A percentile compares a stretch with the other conserved stretches of the same genome.
These are phyloP conservation scores for Crotalaria pallida DNA, from an alignment of 306 rosid species.

Conservation along the genomic window DNA sequence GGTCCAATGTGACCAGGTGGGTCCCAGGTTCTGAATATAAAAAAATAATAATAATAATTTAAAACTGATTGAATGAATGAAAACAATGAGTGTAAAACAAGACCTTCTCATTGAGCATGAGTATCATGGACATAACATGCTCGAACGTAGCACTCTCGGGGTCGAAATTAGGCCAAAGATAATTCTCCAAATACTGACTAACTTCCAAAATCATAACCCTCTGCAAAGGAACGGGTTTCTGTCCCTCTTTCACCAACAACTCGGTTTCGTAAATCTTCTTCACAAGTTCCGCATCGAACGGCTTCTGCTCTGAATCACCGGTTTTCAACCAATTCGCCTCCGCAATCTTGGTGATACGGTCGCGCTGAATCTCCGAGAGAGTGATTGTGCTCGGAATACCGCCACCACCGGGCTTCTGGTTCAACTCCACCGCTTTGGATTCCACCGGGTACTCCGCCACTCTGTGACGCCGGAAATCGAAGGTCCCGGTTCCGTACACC, in stretches of 20 bases:
- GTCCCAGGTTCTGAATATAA: too few species aligned
- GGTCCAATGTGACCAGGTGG: too few species aligned
- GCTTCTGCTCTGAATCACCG: slow-evolving; percentile 38
- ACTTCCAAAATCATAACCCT: slow-evolving; percentile 95
- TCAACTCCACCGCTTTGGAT: slow-evolving; percentile 39
- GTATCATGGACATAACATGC: slow-evolving; percentile 89
- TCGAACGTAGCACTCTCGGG: slow-evolving; percentile 63
- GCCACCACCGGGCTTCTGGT: slow-evolving; percentile 39
- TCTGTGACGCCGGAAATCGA: slow-evolving; percentile 86
- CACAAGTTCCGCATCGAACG: slow-evolving; percentile 62
- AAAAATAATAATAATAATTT: too few species aligned
- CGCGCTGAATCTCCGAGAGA: slow-evolving; percentile 80
- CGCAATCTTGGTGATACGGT: slow-evolving; percentile 84
- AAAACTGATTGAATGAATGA: not conserved
- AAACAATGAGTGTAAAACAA: not conserved
- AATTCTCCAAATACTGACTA: slow-evolving; percentile 90
- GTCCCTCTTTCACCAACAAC: slow-evolving; percentile 56
- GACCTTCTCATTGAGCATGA: slow-evolving; percentile 96
- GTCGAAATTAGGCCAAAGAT: slow-evolving; percentile 78
- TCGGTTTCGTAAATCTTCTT: slow-evolving; percentile 72
- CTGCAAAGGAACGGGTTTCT: slow-evolving; percentile 79
- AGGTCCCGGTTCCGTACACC: slow-evolving; percentile 82
- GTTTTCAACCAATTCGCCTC: slow-evolving; percentile 62
- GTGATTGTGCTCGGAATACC: slow-evolving; percentile 64
- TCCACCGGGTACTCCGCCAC: slow-evolving; percentile 90